Conservation (phyloP, 2,329 filamentous ascomycete genomes). For the Colletotrichum agaves region DNA sequence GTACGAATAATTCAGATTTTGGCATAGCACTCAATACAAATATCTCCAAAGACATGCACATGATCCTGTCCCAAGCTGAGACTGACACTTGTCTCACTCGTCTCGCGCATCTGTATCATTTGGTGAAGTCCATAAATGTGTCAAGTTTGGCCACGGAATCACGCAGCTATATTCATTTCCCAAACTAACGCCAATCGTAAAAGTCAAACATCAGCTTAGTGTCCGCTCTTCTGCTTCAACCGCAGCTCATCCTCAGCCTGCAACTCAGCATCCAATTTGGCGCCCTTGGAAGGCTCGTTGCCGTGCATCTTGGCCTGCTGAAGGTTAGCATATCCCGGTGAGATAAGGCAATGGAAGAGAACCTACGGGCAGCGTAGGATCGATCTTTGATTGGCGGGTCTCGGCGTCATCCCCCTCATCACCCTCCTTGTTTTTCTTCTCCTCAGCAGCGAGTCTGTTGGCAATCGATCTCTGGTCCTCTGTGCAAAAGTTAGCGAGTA, state of each 20-base stretch:
- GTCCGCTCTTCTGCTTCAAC: conserved; percentile 69
- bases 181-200: conserved; percentile 13
- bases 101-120: neutral
- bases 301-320: conserved; percentile 71
- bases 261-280: conserved; percentile 76
- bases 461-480: conserved; percentile 78
- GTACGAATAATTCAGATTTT: neutral
- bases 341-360: too few relatives aligned
- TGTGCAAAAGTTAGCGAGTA: conserved; percentile 44
- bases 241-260: conserved; percentile 74
- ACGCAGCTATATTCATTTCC: neutral
- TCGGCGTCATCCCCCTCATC: conserved; percentile 51
- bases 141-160: neutral
- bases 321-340: neutral
- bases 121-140: neutral
- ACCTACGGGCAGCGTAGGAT: conserved; percentile 69
- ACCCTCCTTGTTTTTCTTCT: conserved; percentile 41
- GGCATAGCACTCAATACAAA: too few relatives aligned
- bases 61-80: too few relatives aligned
- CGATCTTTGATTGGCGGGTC: conserved; percentile 60
- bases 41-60: too few relatives aligned
- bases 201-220: conserved; percentile 41
- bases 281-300: conserved; percentile 78
- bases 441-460: conserved; percentile 75
- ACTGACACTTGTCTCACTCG: too few relatives aligned